These are phyloP conservation scores for Vigna angularis DNA, from an alignment of 306 rosid species.

Conservation along the genomic window DNA sequence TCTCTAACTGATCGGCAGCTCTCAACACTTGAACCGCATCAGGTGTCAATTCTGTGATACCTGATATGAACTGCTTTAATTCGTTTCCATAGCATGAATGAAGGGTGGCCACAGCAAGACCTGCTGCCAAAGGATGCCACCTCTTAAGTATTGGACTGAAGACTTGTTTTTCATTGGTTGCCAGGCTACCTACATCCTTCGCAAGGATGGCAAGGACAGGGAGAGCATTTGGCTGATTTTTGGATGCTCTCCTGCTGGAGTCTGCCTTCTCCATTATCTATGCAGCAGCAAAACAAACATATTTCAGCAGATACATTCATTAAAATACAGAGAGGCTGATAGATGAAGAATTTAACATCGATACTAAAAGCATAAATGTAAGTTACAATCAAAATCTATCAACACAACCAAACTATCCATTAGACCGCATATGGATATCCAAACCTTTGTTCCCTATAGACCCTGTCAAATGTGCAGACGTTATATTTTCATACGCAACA, in stretches of 20 bases:
- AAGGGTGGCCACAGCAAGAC: slow-evolving; percentile 98
- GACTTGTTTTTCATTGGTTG: slow-evolving; percentile 76
- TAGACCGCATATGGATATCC: background rate
- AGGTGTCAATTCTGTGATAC: slow-evolving; percentile 89
- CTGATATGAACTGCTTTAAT: slow-evolving; percentile 83
- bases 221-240: slow-evolving; percentile 87
- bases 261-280: slow-evolving; percentile 98
- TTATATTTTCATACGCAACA: slow-evolving; percentile 23
- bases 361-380: slow-evolving; percentile 16
- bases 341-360: slow-evolving; percentile 27
- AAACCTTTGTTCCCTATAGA: background rate
- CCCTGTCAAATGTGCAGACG: background rate
- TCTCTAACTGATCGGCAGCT: slow-evolving; percentile 98
- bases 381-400: slow-evolving; percentile 21
- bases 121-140: slow-evolving; percentile 98
- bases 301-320: slow-evolving; percentile 44
- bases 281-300: slow-evolving; percentile 40
- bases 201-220: slow-evolving; percentile 93
- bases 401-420: slow-evolving; percentile 13
- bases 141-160: slow-evolving; percentile 93
- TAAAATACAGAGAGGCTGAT: slow-evolving; percentile 12
- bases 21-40: slow-evolving; percentile 93
- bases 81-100: slow-evolving; percentile 93
- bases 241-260: slow-evolving; percentile 94
- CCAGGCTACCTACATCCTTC: slow-evolving; percentile 92